Evolutionary conservation across 2,329 filamentous ascomycete species (phyloP).

Genomic region (Fusarium mangiferae): DNA sequence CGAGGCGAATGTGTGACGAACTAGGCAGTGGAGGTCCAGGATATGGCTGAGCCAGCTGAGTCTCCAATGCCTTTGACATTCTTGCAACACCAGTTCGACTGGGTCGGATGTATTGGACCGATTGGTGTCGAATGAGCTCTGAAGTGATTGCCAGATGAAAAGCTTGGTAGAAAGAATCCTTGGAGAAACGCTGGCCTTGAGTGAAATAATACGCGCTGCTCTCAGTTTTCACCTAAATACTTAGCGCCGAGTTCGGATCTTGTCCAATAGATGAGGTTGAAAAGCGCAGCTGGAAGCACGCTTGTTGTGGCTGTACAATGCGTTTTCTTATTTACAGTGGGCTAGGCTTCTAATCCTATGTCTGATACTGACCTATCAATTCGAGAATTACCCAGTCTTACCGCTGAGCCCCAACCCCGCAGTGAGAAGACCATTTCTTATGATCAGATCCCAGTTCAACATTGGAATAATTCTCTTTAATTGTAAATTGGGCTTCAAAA

Average conservation of each 20-base stretch:
- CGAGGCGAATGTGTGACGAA: background rate
- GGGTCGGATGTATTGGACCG: accelerated
- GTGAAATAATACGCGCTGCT: too few relatives aligned
- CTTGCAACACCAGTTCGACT: accelerated
- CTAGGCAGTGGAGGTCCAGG: background rate
- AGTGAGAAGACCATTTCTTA: background rate
- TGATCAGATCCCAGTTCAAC: background rate
- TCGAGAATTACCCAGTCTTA: background rate
- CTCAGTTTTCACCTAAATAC: too few relatives aligned
- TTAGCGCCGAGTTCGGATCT: background rate
- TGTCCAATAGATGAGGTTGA: background rate
- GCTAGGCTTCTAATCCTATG: too few relatives aligned
- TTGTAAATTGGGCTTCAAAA: too few relatives aligned
- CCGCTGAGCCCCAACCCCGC: background rate
- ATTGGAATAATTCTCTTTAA: too few relatives aligned
- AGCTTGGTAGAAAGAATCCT: too few relatives aligned
- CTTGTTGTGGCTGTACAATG: background rate
- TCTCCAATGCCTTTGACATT: background rate
- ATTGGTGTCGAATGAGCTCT: background rate
- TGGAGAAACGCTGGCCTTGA: background rate
- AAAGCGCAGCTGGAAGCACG: background rate
- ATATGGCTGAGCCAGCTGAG: background rate
- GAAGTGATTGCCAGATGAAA: accelerated
- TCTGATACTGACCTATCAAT: background rate
- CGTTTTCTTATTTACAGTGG: background rate